These are phyloP conservation scores for Leccinum imitatum DNA, from an alignment of 768 basidiomycete genomes.

Conservation along the genomic window DNA sequence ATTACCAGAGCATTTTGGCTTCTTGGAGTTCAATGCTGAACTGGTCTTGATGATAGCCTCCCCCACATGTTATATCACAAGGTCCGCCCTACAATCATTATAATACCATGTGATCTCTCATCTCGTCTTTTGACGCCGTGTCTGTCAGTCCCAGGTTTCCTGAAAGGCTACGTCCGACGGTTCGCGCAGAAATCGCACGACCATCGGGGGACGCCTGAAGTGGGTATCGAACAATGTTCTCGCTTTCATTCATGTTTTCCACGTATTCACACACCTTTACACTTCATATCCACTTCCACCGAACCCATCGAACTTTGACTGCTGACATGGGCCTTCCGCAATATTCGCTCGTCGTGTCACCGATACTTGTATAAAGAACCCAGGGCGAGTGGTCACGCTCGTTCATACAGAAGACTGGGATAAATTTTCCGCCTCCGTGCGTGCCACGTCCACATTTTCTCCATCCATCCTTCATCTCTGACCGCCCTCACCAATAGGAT, in stretches of 20 bases:
- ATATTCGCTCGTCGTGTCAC: not conserved
- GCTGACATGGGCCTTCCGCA: not conserved
- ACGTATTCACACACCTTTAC: not conserved
- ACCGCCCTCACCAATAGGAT: constrained; percentile 17
- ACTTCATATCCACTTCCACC: not conserved
- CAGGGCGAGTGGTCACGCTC: constrained; percentile 88
- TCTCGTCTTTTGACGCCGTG: not conserved
- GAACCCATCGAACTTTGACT: not conserved
- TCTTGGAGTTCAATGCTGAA: not conserved
- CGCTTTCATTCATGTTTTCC: not conserved
- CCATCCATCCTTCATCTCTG: not conserved
- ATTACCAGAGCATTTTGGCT: not conserved
- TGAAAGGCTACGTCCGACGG: constrained; percentile 87
- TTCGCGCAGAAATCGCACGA: constrained; percentile 93
- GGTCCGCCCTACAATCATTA: constrained; percentile 37
- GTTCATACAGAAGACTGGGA: constrained; percentile 90
- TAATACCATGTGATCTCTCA: not conserved
- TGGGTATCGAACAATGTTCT: constrained; percentile 24
- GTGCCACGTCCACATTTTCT: constrained; percentile 14
- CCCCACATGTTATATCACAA: constrained; percentile 71
- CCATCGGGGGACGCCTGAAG: constrained; percentile 88
- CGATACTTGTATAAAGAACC: constrained; percentile 45
- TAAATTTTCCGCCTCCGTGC: constrained; percentile 62
- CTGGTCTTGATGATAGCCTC: constrained; percentile 55
- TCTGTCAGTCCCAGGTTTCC: constrained; percentile 65